Evolutionary conservation across 108 stramenopile genomes (phyloP).

Genomic region (Tribonema minus): DNA sequence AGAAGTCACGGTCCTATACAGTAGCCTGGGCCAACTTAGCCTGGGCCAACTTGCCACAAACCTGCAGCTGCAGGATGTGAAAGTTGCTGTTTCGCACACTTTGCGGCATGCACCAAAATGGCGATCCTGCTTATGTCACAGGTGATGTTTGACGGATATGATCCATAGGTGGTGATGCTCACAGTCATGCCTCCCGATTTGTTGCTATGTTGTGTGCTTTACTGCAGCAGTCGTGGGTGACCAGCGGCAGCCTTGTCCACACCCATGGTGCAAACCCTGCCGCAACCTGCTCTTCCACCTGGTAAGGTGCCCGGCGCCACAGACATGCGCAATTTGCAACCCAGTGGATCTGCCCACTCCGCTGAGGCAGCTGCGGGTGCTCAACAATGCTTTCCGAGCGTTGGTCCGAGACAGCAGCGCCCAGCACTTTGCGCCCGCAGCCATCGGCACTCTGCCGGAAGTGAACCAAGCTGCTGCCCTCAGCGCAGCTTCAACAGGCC

Average conservation of each 20-base stretch:
- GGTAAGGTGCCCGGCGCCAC: constrained; percentile 29
- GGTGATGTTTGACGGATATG: too few species aligned
- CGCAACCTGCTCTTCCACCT: constrained; percentile 45
- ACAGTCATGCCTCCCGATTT: too few species aligned
- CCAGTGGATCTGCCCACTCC: constrained; percentile 21
- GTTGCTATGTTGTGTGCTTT: neutral
- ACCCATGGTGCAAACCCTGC: constrained; percentile 45
- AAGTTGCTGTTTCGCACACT: too few species aligned
- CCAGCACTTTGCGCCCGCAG: neutral
- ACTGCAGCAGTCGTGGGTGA: neutral
- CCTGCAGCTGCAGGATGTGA: too few species aligned
- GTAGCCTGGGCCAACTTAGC: too few species aligned
- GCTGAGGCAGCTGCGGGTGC: constrained; percentile 29
- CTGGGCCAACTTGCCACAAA: too few species aligned
- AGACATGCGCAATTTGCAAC: constrained; percentile 36
- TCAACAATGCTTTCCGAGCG: constrained; percentile 6
- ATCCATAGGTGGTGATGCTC: too few species aligned
- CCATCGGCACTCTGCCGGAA: neutral
- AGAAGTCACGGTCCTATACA: too few species aligned
- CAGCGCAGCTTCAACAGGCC: neutral
- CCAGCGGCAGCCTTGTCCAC: constrained; percentile 8
- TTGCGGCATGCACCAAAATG: too few species aligned
- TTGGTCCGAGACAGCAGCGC: neutral
- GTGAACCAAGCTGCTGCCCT: too few species aligned
- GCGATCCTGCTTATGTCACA: too few species aligned